These are phyloP conservation scores for Fusarium sublunatum DNA, from an alignment of 2,329 filamentous ascomycete species.

Conservation along the genomic window DNA sequence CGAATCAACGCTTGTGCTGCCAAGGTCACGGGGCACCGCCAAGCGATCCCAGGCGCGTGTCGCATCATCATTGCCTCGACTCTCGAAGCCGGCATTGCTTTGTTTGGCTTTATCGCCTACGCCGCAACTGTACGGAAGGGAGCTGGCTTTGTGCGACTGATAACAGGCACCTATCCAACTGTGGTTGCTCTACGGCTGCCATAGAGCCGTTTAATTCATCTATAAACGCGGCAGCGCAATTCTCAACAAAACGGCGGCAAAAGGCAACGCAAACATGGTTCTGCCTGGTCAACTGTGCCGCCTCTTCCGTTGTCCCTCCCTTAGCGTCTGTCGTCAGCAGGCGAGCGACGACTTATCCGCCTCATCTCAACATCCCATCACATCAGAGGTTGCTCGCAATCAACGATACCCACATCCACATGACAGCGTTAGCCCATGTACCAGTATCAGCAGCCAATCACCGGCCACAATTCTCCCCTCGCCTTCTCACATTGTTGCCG, in stretches of 20 bases:
- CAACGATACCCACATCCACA: conserved; percentile 15
- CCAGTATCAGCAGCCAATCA: conserved; percentile 31
- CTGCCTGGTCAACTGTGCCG: conserved; percentile 14
- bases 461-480: neutral
- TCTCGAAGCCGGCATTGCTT: neutral
- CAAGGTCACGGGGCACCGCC: conserved; percentile 33
- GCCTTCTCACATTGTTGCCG: conserved; percentile 10
- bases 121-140: conserved; percentile 2
- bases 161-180: neutral
- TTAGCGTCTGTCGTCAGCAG: conserved; percentile 35
- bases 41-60: conserved; percentile 22
- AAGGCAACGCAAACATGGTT: conserved; percentile 18
- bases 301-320: conserved; percentile 13
- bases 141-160: conserved; percentile 12
- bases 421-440: conserved; percentile 25
- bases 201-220: no score
- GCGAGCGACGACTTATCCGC: conserved; percentile 15
- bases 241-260: conserved; percentile 1
- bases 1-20: conserved; percentile 33
- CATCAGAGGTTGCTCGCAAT: neutral
- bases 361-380: conserved; percentile 4
- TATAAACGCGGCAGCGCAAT: no score
- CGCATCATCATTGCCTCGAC: conserved; percentile 29
- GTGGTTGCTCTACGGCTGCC: no score
- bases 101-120: conserved; percentile 17